These are phyloP conservation scores for Neurospora sublineolata DNA, from an alignment of 495 filamentous ascomycete genomes.

Conservation along the genomic window DNA sequence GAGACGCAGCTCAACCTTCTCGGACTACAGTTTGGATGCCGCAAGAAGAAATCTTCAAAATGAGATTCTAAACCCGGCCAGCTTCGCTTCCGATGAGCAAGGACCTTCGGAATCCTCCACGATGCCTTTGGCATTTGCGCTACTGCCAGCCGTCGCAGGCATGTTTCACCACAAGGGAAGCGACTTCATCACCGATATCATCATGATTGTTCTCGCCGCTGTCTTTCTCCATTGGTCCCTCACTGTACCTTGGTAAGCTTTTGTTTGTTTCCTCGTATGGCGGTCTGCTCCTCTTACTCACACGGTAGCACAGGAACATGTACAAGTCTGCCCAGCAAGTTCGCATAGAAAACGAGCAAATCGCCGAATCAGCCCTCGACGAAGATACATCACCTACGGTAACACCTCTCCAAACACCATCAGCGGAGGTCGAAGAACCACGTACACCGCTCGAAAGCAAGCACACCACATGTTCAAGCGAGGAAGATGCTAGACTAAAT, in stretches of 20 bases:
- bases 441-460: not conserved
- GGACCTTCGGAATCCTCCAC: conserved; percentile 50
- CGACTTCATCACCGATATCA: conserved; percentile 70
- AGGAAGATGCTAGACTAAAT: not conserved
- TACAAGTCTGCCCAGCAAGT: conserved; percentile 69
- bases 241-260: conserved; percentile 67
- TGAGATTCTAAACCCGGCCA: conserved; percentile 58
- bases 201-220: conserved; percentile 63
- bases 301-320: conserved; percentile 59
- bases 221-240: conserved; percentile 93
- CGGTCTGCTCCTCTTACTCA: conserved; percentile 3
- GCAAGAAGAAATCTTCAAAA: conserved; percentile 56
- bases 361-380: conserved; percentile 37
- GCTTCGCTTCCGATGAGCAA: conserved; percentile 7
- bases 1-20: conserved; percentile 65
- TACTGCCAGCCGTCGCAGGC: conserved; percentile 76
- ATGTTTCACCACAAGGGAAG: conserved; percentile 77
- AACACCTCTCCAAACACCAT: not conserved
- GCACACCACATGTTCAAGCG: not conserved
- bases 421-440: not conserved
- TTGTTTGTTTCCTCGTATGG: not conserved
- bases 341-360: conserved; percentile 33
- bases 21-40: conserved; percentile 56
- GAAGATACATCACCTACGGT: conserved; percentile 16
- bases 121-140: conserved; percentile 65